Conservation (phyloP, 805 yeast species). For the Nematodospora valgi region DNA sequence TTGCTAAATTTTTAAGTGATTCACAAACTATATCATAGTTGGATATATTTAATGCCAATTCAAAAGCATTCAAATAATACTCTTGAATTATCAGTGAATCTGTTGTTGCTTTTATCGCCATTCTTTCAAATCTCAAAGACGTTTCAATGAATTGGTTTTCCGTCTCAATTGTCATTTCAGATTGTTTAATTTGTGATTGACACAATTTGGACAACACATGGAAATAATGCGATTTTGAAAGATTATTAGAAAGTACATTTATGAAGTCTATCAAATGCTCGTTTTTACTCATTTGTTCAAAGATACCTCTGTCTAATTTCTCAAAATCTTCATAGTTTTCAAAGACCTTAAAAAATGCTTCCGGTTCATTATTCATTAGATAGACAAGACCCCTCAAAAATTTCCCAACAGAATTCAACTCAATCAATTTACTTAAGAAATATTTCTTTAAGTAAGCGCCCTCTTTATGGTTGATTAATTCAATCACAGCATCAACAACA, state of each 20-base stretch:
- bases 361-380: constrained; percentile 26
- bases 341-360: constrained; percentile 20
- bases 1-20: constrained; percentile 17
- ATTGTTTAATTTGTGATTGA: constrained; percentile 13
- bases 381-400: constrained; percentile 34
- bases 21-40: constrained; percentile 19
- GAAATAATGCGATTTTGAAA: constrained; percentile 20
- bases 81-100: constrained; percentile 9
- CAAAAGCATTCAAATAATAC: constrained; percentile 22
- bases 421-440: constrained; percentile 41
- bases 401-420: constrained; percentile 19
- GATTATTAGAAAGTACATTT: background rate
- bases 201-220: constrained; percentile 28
- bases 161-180: no score
- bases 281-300: background rate
- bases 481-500: constrained; percentile 32
- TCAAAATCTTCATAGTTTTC: constrained; percentile 19
- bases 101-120: constrained; percentile 21
- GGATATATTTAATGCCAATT: constrained; percentile 20
- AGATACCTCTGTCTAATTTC: background rate
- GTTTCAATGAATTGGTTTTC: constrained; percentile 12
- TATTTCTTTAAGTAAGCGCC: constrained; percentile 38
- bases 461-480: constrained; percentile 29
- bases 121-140: constrained; percentile 24
- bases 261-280: background rate